phyloP scores from a whole-genome alignment of 768 basidiomycete species.

The Rhodotorula taiwanensis region DNA sequence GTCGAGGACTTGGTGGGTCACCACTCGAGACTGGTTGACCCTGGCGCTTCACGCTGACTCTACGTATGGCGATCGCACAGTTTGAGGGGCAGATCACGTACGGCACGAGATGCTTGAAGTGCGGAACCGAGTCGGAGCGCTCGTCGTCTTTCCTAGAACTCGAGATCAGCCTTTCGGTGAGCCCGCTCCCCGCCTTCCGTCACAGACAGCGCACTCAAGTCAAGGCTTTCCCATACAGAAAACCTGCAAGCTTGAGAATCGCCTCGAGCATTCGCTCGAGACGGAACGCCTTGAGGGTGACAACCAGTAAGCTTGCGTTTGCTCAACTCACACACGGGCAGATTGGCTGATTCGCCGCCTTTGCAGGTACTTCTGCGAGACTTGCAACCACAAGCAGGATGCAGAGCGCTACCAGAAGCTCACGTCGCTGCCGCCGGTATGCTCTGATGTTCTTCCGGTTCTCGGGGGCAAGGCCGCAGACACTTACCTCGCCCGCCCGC shows the following conservation, averaged over 20 bases:
- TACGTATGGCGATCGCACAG: constrained; percentile 46
- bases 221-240: constrained; percentile 49
- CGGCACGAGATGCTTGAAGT: constrained; percentile 67
- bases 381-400: constrained; percentile 64
- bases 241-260: constrained; percentile 65
- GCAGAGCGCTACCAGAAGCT: constrained; percentile 72
- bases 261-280: constrained; percentile 59
- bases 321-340: too few species aligned
- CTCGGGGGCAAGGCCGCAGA: too few species aligned
- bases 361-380: constrained; percentile 68
- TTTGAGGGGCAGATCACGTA: constrained; percentile 83
- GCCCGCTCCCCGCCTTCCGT: constrained; percentile 19
- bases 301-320: constrained; percentile 57
- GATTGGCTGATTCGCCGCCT: background rate
- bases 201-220: background rate
- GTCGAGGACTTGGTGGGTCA: constrained; percentile 53
- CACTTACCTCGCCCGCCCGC: background rate
- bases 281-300: constrained; percentile 71
- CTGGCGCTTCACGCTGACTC: too few species aligned
- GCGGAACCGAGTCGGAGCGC: constrained; percentile 62
- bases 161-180: constrained; percentile 73
- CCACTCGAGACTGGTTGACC: too few species aligned
- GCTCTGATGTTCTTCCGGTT: too few species aligned
- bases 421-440: constrained; percentile 62
- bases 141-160: constrained; percentile 74